Percentiles rank a stretch among this genome's conserved stretches.
Conservation (phyloP, 2,329 filamentous ascomycete genomes). For the Fusarium decemcellulare region DNA sequence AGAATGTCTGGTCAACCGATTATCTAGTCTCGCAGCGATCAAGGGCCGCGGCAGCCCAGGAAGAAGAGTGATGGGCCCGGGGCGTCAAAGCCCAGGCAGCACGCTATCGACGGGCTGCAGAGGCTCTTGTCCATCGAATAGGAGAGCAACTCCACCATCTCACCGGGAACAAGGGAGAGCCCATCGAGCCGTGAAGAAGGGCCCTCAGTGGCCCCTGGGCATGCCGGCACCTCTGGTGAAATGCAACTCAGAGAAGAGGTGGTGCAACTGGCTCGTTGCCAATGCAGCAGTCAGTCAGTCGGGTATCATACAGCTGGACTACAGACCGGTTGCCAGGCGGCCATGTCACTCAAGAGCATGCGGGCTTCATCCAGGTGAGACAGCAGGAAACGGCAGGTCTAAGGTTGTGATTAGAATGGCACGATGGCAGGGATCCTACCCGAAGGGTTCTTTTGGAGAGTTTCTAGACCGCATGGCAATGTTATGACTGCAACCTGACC, state of each 20-base stretch:
- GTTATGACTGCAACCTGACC: slow-evolving; percentile 8
- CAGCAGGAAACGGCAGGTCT: slow-evolving; percentile 26
- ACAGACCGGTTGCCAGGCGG: slow-evolving; percentile 4
- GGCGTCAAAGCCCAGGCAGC: slow-evolving; percentile 26
- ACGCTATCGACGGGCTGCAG: slow-evolving; percentile 32
- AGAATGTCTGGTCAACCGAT: slow-evolving; percentile 31
- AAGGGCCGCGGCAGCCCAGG: slow-evolving; percentile 1
- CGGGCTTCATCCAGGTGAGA: slow-evolving; percentile 24
- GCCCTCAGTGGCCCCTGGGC: not conserved
- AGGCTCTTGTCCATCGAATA: slow-evolving; percentile 21
- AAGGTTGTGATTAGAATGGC: slow-evolving; percentile 29
- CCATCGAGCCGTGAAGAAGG: not conserved
- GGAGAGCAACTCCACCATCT: slow-evolving; percentile 22
- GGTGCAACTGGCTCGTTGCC: slow-evolving; percentile 6
- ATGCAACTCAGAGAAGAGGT: no score
- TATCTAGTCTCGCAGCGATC: slow-evolving; percentile 35
- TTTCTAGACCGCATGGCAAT: slow-evolving; percentile 15
- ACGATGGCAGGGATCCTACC: slow-evolving; percentile 21
- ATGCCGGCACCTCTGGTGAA: not conserved
- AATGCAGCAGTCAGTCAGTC: not conserved
- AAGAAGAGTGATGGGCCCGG: not conserved
- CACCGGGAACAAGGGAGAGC: slow-evolving; percentile 13
- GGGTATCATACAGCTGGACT: not conserved
- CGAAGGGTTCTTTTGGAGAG: slow-evolving; percentile 33
- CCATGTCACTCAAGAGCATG: slow-evolving; percentile 2